Evolutionary conservation across 2,329 filamentous ascomycete genomes (phyloP).

Genomic region (Teratosphaeria nubilosa): DNA sequence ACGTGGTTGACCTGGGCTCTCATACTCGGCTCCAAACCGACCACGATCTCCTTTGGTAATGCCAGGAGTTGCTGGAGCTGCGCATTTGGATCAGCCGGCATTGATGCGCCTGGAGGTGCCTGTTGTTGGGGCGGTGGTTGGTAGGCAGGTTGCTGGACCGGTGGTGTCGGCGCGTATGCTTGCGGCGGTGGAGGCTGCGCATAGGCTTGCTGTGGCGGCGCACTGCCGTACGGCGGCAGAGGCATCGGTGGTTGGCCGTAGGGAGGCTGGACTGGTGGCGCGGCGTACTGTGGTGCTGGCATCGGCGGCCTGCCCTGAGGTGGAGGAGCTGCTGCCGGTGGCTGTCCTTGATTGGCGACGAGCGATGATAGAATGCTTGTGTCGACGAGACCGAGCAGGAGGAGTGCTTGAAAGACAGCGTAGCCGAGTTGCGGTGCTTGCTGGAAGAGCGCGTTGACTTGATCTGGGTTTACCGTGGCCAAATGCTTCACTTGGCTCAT

Average conservation of each 20-base stretch:
- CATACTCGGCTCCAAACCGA: conserved; percentile 54
- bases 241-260: conserved; percentile 6
- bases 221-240: neutral
- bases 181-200: conserved; percentile 40
- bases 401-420: conserved; percentile 86
- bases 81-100: conserved; percentile 45
- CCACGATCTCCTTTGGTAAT: conserved; percentile 70
- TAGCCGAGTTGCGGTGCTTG: conserved; percentile 89
- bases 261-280: conserved; percentile 13
- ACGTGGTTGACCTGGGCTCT: conserved; percentile 70
- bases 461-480: conserved; percentile 68
- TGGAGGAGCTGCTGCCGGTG: conserved; percentile 25
- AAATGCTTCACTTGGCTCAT: conserved; percentile 89
- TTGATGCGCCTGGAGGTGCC: conserved; percentile 30
- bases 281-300: neutral
- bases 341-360: conserved; percentile 36
- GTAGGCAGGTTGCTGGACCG: conserved; percentile 31
- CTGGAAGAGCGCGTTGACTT: conserved; percentile 75
- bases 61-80: conserved; percentile 72
- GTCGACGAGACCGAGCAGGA: conserved; percentile 87
- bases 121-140: conserved; percentile 36
- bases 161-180: conserved; percentile 40
- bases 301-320: conserved; percentile 11
- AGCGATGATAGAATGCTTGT: conserved; percentile 72
- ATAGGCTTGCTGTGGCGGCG: conserved; percentile 28